phyloP scores from a whole-genome alignment of 2,329 filamentous ascomycete species.

The Ascochyta lentis region DNA sequence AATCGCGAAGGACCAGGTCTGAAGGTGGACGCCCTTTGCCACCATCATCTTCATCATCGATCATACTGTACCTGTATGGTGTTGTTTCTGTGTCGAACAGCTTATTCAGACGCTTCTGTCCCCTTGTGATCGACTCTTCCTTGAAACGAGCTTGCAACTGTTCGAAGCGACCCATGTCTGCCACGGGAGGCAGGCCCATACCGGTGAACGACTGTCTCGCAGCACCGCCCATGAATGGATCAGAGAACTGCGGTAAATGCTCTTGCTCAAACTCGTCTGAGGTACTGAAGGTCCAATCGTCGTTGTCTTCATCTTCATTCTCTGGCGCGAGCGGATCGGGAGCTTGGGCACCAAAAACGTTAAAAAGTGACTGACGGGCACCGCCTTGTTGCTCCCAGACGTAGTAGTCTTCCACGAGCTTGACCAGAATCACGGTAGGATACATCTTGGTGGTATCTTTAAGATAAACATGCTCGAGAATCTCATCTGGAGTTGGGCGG shows the following conservation, averaged over 20 bases:
- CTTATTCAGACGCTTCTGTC: constrained; percentile 62
- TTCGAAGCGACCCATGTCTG: constrained; percentile 42
- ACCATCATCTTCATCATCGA: constrained; percentile 54
- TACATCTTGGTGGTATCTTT: constrained; percentile 66
- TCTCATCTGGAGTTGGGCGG: constrained; percentile 72
- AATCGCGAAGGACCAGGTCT: constrained; percentile 61
- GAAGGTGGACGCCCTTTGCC: constrained; percentile 55
- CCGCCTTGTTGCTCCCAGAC: constrained; percentile 78
- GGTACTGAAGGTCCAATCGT: constrained; percentile 71
- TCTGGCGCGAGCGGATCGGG: constrained; percentile 57
- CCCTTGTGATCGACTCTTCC: constrained; percentile 64
- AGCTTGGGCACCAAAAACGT: constrained; percentile 63
- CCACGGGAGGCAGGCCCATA: constrained; percentile 47
- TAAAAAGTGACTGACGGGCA: constrained; percentile 69
- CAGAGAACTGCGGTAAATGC: constrained; percentile 52
- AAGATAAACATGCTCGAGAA: constrained; percentile 75
- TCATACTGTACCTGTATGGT: constrained; percentile 65
- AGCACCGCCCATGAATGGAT: constrained; percentile 51
- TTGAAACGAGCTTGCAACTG: constrained; percentile 59
- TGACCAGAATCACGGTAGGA: constrained; percentile 68
- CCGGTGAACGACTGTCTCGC: constrained; percentile 36
- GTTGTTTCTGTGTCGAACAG: constrained; percentile 63
- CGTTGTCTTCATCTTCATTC: constrained; percentile 53
- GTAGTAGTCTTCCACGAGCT: constrained; percentile 74
- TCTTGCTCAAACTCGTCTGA: constrained; percentile 64